Base-by-base conservation (phyloP, 345 rosid species). In the Eucalyptus pauciflora region DNA sequence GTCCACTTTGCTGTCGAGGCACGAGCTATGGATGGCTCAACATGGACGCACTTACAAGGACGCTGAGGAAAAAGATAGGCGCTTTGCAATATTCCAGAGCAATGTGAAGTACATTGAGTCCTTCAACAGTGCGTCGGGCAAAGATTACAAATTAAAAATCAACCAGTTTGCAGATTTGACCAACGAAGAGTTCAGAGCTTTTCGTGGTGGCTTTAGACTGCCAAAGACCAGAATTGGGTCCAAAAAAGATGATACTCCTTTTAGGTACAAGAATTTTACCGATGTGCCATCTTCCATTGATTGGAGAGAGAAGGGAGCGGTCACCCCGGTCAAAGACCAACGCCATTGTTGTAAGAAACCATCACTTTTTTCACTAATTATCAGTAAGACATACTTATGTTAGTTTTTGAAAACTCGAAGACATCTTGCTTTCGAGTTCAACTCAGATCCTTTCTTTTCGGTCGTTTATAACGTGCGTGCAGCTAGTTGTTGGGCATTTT, bases 401-500 rank as follows among this genome's bases (percentile, higher is more conserved):
- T 67, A 49, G 22, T 43, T 18, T 69, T 69, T 33, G 11, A 33
- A 62, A 64, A 64, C 37, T 64, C 37, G 5, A 14, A 64, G 41
- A 64, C 41, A 31, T 64, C 76, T 64, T n/a, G 41, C 76, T 64
- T 37, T 37, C 4, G 48, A 10, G 15, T 37, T 37, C 48, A 76
- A 18, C 83, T 76, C 83, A 20, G 24, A 37, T 71, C 83, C 46
- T 76, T 10, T 76, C 83, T 37, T 10, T 71, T 18, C 24, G 48
- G 46, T 76, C 22, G 69, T 50, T 49, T 7, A 10, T 25, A 50
- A 33, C 50, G 18, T 24, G 49, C 24, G 3, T 7, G 76, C 90
- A 94, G 97, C 92, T 87, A 91, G 94, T 86, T 96, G 96, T 46
- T 96, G 99, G 99, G 97, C 98, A 52, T 97, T 97, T 93, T 93